These are phyloP conservation scores for Colletotrichum nymphaeae DNA, from an alignment of 2,329 filamentous ascomycete genomes.

Conservation along the genomic window DNA sequence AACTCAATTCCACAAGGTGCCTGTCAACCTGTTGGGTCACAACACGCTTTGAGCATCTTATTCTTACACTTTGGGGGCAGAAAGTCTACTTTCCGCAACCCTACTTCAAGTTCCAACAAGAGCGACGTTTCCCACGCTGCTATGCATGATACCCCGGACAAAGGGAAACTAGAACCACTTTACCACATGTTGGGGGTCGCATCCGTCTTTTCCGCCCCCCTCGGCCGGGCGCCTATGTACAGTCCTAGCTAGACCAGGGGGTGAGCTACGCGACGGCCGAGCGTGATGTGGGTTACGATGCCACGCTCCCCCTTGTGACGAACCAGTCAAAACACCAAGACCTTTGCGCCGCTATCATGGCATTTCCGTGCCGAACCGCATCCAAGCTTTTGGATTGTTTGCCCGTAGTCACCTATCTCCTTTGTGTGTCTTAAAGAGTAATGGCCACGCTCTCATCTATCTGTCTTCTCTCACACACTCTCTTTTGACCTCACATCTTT, in stretches of 20 bases:
- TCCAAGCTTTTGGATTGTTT: neutral
- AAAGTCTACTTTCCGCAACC: neutral
- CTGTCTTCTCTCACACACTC: neutral
- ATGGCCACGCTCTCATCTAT: neutral
- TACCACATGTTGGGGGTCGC: neutral
- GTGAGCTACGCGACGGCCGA: neutral
- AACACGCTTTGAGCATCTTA: neutral
- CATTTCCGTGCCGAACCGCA: constrained; percentile 6
- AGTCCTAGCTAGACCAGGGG: neutral
- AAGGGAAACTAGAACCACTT: neutral
- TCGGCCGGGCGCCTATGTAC: neutral
- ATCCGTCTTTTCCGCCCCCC: neutral
- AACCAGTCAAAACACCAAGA: constrained; percentile 21
- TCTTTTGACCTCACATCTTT: neutral
- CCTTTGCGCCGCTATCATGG: constrained; percentile 4
- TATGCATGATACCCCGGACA: neutral
- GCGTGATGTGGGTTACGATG: constrained; percentile 5
- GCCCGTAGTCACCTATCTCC: neutral
- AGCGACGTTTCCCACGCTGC: neutral
- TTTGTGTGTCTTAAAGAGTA: constrained; percentile 5
- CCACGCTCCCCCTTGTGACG: constrained; percentile 6
- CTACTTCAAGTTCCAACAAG: neutral
- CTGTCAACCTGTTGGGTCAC: neutral
- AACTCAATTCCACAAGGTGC: neutral
- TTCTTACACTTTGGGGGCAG: neutral